Evolutionary conservation across 2,329 filamentous ascomycete genomes (phyloP), one percentile per base, ranked within the genome.

Genomic region (Plenodomus biglobosus): DNA sequence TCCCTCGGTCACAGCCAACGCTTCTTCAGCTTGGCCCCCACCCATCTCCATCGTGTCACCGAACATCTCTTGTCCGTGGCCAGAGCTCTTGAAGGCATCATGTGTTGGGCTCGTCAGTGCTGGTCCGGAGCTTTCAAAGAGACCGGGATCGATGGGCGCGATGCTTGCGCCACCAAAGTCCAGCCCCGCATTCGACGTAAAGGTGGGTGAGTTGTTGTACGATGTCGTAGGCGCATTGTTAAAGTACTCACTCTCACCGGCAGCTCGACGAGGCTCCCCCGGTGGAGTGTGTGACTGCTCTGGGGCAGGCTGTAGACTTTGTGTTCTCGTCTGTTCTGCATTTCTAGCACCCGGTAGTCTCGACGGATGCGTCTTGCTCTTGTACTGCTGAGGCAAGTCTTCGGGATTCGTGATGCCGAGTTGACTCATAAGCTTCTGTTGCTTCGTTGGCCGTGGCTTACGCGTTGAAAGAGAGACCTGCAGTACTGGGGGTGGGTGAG

Each of bases 381-480:
- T 86, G 53, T 92, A 82, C 58, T 88, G 85, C 52, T 91, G 85
- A 0, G 94, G 94, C 3, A 99, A 79, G 58, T 96, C 89, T 44
- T 97, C 92, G 0, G 90, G 90, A 58, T 95, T 90, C 3, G 92
- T 86, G 11, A 97, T 90, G 2, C 91, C 92, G 52, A 94, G 84
- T 62, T 94, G 87, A 1, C 85, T 85, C 78, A 99, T 87, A 64
- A 97, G 83, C 76, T 96, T 97, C 71, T 97, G 92, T 57, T 96
- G 83, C 74, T 99, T 99, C 0, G 94, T 99, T 8, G 94, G 94
- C 8, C 94, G 85, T 35, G 94, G 94, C 73, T 99, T 99, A 49
- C 94, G 84, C 3, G 94, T 99, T 41, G 92, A 96, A 54, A 92
- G 82, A 0, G 92, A 97, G 15, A 87, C 83, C 52, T 96, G 88